A percentile compares a stretch with the other conserved stretches of the same genome.
These are phyloP conservation scores for Phaeophleospora eucalypticola DNA, from an alignment of 2,329 filamentous ascomycete species.

Conservation along the genomic window DNA sequence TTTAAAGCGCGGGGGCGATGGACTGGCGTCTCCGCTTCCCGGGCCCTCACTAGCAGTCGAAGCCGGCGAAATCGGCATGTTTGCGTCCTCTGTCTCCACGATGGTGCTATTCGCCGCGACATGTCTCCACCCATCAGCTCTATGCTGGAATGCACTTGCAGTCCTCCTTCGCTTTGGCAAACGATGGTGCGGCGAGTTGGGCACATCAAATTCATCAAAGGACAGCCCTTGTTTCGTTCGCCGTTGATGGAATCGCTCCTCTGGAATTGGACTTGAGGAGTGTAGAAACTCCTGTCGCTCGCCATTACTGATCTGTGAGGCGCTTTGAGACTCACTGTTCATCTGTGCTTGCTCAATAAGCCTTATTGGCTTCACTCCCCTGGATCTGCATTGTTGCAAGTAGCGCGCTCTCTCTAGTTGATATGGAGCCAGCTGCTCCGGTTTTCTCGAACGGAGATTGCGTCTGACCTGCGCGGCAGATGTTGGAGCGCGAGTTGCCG, in stretches of 20 bases:
- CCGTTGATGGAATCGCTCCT: background rate
- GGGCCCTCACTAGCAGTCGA: constrained; percentile 20
- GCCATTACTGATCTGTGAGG: background rate
- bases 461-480: constrained; percentile 15
- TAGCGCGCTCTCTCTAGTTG: constrained; percentile 43
- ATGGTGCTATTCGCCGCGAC: too few species aligned
- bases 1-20: constrained; percentile 15
- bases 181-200: background rate
- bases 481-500: background rate
- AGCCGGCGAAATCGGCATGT: constrained; percentile 31
- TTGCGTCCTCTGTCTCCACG: too few species aligned
- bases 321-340: background rate
- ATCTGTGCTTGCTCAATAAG: constrained; percentile 22
- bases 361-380: constrained; percentile 43
- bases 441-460: constrained; percentile 42
- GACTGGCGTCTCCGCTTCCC: constrained; percentile 1
- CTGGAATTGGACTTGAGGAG: background rate
- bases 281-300: background rate
- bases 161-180: constrained; percentile 8
- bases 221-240: background rate
- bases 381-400: constrained; percentile 39
- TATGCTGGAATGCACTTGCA: background rate
- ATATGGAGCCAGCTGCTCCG: constrained; percentile 49
- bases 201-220: background rate
- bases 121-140: too few species aligned